phyloP scores from a whole-genome alignment of 257 asterid species.

The Salvia miltiorrhiza region DNA sequence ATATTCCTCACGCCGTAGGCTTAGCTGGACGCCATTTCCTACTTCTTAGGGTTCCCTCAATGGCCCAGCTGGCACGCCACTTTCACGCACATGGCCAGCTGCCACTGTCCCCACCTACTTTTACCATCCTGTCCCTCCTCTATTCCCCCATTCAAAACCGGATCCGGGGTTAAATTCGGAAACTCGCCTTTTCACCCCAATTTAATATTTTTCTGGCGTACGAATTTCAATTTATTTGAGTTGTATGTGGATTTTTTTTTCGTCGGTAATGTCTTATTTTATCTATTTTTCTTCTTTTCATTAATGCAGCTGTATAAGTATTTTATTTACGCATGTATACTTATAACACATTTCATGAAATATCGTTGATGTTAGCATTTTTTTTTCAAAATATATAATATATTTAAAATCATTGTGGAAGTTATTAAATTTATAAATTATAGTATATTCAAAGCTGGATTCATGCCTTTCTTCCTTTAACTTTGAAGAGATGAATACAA shows the following conservation, averaged over 20 bases:
- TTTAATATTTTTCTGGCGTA: background rate
- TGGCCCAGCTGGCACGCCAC: constrained; percentile 63
- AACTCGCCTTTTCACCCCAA: background rate
- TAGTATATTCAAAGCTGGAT: too few species aligned
- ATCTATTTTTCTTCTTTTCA: background rate
- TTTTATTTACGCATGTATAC: too few species aligned
- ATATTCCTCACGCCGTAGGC: constrained; percentile 42
- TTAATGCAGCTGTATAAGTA: background rate
- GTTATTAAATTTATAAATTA: too few species aligned
- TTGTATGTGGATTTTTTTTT: background rate
- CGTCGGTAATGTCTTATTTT: background rate
- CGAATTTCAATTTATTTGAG: background rate
- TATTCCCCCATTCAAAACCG: background rate
- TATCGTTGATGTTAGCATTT: too few species aligned
- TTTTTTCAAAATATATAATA: too few species aligned
- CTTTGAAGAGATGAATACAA: too few species aligned
- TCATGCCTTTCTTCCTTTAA: too few species aligned
- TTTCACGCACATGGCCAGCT: constrained; percentile 60
- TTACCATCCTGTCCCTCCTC: constrained; percentile 14
- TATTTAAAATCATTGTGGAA: too few species aligned
- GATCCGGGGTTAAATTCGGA: background rate
- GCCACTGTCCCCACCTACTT: background rate
- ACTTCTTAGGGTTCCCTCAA: constrained; percentile 16
- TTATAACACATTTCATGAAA: too few species aligned
- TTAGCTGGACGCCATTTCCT: constrained; percentile 56